Conservation (phyloP, 192 early-diverging fungal species). For the Backusella parvicylindrica region DNA sequence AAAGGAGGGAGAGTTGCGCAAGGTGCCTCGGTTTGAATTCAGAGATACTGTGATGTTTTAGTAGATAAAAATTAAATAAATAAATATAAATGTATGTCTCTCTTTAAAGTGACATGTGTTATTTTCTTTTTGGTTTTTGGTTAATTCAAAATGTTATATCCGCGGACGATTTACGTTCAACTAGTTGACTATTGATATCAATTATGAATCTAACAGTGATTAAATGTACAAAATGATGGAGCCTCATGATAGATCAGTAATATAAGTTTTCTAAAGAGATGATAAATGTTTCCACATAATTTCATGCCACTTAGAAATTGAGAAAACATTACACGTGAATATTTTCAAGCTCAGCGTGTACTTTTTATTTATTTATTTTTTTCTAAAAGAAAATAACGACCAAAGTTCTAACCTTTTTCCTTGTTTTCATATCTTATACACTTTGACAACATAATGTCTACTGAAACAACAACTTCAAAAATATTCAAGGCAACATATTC, state of each 20-base stretch:
- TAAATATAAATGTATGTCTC: not conserved
- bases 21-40: slow-evolving; percentile 51
- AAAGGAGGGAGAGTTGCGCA: slow-evolving; percentile 62
- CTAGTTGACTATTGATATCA: no score
- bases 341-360: not conserved
- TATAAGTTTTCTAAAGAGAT: not conserved
- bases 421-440: not conserved
- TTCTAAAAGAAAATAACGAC: no score
- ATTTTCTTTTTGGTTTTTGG: no score
- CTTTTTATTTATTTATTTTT: not conserved
- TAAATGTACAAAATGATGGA: no score
- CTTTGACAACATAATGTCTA: not conserved
- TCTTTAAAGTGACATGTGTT: not conserved
- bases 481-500: slow-evolving; percentile 93
- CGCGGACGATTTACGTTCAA: no score
- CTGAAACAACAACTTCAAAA: slow-evolving; percentile 14
- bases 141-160: not conserved
- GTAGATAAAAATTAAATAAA: not conserved
- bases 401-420: not conserved
- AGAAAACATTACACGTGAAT: not conserved
- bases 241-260: no score
- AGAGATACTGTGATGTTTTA: slow-evolving; percentile 71
- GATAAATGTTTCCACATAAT: not conserved
- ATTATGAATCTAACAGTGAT: no score
- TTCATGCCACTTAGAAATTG: not conserved